Evolutionary conservation across 306 rosid genomes (phyloP), one percentile per base, ranked within the genome.

Genomic region (Cicer pinnatifidum): DNA sequence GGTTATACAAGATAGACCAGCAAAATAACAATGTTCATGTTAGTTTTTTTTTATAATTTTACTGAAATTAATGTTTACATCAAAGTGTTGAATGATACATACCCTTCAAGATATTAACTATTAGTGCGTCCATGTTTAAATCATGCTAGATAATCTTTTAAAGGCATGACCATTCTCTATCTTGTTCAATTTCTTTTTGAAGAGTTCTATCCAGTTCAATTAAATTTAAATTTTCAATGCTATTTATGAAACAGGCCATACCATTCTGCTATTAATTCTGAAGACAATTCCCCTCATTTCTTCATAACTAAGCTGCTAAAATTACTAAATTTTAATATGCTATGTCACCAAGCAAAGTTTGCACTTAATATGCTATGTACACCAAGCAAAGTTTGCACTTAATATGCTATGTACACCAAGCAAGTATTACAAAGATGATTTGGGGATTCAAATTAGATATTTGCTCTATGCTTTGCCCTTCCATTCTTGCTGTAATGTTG

Each of bases 231-330:
- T 60, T 70, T 48, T 38, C 16, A 5, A 12, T 66, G 46, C 41
- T 40, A 13, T 35, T 47, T 46, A 40, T 37, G 62, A 65, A 65
- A 47, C 47, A 39, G 63, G n/a, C n/a, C 46, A 57, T 65, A 13
- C 48, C 40, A 7, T 40, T 45, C 7, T 72, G 20, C 70, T 46
- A 57, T n/a, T 56, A 19, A 57, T 47, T 51, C 38, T 57, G 73
- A 57, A 35, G 57, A 17, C 6, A 5, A 35, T 51, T 54, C n/a
- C 6, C 13, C 37, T 53, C 39, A 13, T 41, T 13, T 64, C 12
- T 63, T 63, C 69, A 63, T 40, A 38, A 13, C 67, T 37, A 60
- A 33, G 67, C 46, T 72, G 47, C 72, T 65, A 19, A 54, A 72
- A 39, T 35, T 7, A 41, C 60, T 51, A 56, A 20, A 35, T 13